A percentile compares a stretch with the other conserved stretches of the same genome.
phyloP scores from a whole-genome alignment of 2,329 filamentous ascomycete species.

The Paramyrothecium roridum region DNA sequence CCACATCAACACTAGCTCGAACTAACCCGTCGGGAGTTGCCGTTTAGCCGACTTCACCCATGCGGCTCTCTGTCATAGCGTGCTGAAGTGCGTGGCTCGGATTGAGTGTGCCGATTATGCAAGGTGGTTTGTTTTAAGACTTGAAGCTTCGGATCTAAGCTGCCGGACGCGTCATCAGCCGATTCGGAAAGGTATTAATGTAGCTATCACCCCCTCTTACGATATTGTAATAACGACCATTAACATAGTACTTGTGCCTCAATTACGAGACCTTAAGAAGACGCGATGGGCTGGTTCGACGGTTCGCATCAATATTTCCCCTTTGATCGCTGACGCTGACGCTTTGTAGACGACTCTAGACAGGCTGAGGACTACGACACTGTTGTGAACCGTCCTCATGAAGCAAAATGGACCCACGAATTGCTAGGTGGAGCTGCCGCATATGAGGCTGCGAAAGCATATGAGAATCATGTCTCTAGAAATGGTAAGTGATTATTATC shows the following conservation, averaged over 20 bases:
- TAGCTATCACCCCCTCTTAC: neutral
- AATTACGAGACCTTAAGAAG: neutral
- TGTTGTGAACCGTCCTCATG: slow-evolving; percentile 19
- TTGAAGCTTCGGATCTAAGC: neutral
- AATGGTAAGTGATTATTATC: slow-evolving; percentile 12
- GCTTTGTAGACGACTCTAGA: slow-evolving; percentile 16
- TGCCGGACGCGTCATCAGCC: neutral
- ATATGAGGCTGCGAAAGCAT: slow-evolving; percentile 25
- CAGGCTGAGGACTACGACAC: slow-evolving; percentile 20
- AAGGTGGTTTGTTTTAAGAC: too few species aligned
- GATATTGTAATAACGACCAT: neutral
- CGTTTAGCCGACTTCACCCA: too few species aligned
- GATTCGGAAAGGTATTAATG: neutral
- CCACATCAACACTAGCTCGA: too few species aligned
- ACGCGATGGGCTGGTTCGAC: neutral
- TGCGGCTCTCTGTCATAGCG: too few species aligned
- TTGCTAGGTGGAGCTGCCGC: slow-evolving; percentile 26
- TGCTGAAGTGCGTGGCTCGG: too few species aligned
- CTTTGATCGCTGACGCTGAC: neutral
- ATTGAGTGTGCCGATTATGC: too few species aligned
- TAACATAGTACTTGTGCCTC: neutral
- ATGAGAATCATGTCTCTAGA: slow-evolving; percentile 21
- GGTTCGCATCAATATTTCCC: neutral
- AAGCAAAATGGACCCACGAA: slow-evolving; percentile 25
- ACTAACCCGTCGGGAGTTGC: too few species aligned